Conservation (phyloP, 2,329 filamentous ascomycete genomes). For the Alternaria metachromatica region DNA sequence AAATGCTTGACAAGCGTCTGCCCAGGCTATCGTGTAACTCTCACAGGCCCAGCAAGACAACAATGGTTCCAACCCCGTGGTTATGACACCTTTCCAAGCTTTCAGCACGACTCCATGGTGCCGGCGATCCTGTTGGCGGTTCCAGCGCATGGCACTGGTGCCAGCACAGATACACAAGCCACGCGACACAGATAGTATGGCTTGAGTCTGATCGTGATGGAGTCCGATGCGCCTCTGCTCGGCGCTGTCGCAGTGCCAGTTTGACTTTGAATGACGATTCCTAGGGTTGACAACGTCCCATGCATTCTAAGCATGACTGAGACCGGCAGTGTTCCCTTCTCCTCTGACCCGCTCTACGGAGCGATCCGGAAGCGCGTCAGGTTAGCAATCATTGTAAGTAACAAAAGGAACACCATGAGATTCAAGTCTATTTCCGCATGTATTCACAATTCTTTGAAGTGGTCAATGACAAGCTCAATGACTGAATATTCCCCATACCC, state of each 20-base stretch:
- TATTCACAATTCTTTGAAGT: not conserved
- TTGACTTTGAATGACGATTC: not conserved
- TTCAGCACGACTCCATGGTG: constrained; percentile 2
- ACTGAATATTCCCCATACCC: not conserved
- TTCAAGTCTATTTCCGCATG: not conserved
- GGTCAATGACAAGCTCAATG: not conserved
- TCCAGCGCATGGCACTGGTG: constrained; percentile 16
- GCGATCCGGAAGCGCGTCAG: not conserved
- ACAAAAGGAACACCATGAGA: not conserved
- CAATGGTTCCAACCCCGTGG: constrained; percentile 20
- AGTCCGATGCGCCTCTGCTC: not conserved
- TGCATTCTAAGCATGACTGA: not conserved
- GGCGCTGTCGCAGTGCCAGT: not conserved
- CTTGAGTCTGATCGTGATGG: not conserved
- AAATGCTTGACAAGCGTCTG: not conserved
- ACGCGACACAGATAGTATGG: constrained; percentile 12
- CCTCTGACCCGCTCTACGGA: not conserved
- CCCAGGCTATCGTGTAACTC: constrained; percentile 25
- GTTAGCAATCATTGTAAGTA: not conserved
- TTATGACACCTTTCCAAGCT: constrained; percentile 21
- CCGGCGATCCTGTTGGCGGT: constrained; percentile 8
- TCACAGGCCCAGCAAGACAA: constrained; percentile 20
- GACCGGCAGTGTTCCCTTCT: not conserved
- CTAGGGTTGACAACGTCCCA: not conserved
- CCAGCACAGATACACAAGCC: constrained; percentile 19